Base-by-base conservation (phyloP, 73 alveolate genomes). In the Symbiodinium pilosum region DNA sequence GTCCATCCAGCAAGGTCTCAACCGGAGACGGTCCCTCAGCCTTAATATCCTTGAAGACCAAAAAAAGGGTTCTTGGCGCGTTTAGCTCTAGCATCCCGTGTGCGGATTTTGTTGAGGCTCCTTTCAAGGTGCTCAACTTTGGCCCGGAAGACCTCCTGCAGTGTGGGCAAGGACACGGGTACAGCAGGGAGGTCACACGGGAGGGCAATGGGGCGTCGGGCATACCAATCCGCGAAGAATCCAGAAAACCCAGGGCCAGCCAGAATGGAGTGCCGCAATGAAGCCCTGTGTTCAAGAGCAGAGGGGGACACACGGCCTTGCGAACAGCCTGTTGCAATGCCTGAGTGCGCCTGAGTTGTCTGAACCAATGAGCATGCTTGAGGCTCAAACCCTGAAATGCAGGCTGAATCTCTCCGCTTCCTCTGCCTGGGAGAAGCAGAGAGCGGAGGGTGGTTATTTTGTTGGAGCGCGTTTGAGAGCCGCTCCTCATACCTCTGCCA, bases 261-360 rank as follows among this genome's bases (percentile, higher is more conserved):
- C 26, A 42, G 52, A 56, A 86, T 52, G 43, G 83, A 40, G 38
- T 30, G 51, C 93, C 93, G 52, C 73, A 56, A 56, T 26, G 73
- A 56, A 3, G 73, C 73, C 5, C 73, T 26, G 73, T 56, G 73
- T 20, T 5, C n/a, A 5, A 20, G 34, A 26, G 73, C 73, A 56
- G 34, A 56, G 73, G 34, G 32, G 32, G n/a, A 32, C 26, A 6
- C 3, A 32, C 26, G n/a, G 32, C 73, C 32, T 56, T 56, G 21
- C 73, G 73, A 26, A 56, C 5, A 16, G 26, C 32, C 21, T 56
- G 73, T 6, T 12, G n/a, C n/a, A n/a, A n/a, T n/a, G n/a, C n/a
- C n/a, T n/a, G n/a, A n/a, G n/a, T n/a, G n/a, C n/a, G n/a, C n/a
- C n/a, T n/a, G n/a, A n/a, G n/a, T n/a, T n/a, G n/a, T n/a, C n/a